phyloP scores from a whole-genome alignment of 495 filamentous ascomycete species.

The Chaetomium tenue region DNA sequence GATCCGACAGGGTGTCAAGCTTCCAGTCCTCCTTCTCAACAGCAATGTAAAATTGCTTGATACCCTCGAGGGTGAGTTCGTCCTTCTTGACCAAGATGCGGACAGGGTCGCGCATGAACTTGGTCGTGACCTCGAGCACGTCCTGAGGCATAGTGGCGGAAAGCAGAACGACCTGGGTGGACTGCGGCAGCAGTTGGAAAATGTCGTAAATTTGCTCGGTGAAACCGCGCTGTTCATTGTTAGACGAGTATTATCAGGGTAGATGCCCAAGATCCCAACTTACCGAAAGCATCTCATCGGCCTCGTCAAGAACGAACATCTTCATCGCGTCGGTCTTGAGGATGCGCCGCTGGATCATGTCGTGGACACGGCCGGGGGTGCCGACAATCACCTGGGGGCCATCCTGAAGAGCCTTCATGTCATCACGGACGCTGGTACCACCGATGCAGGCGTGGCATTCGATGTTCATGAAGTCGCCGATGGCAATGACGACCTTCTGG shows the following conservation, averaged over 20 bases:
- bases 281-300: slow-evolving; percentile 87
- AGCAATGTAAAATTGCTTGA: slow-evolving; percentile 99
- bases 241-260: slow-evolving; percentile 8
- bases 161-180: slow-evolving; percentile 96
- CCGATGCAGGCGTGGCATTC: slow-evolving; percentile 99
- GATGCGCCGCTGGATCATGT: slow-evolving; percentile 98
- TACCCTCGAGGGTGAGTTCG: slow-evolving; percentile 94
- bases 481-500: slow-evolving; percentile 93
- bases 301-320: slow-evolving; percentile 98
- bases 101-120: slow-evolving; percentile 99
- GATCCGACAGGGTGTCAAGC: slow-evolving; percentile 97
- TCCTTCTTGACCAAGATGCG: slow-evolving; percentile 99
- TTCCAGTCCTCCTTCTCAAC: slow-evolving; percentile 99
- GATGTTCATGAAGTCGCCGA: slow-evolving; percentile 99
- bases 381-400: slow-evolving; percentile 96
- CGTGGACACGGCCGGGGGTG: slow-evolving; percentile 91
- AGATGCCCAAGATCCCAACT: slow-evolving; percentile 35
- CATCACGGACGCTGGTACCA: slow-evolving; percentile 94
- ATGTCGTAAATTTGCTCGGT: slow-evolving; percentile 99
- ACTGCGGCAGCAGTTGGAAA: slow-evolving; percentile 91
- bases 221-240: slow-evolving; percentile 74
- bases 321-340: slow-evolving; percentile 94
- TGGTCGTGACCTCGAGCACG: slow-evolving; percentile 98
- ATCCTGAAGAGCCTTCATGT: slow-evolving; percentile 95
- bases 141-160: slow-evolving; percentile 97